These are phyloP conservation scores for Phytophthora nicotianae DNA, from an alignment of 352 stramenopile genomes.

Conservation along the genomic window DNA sequence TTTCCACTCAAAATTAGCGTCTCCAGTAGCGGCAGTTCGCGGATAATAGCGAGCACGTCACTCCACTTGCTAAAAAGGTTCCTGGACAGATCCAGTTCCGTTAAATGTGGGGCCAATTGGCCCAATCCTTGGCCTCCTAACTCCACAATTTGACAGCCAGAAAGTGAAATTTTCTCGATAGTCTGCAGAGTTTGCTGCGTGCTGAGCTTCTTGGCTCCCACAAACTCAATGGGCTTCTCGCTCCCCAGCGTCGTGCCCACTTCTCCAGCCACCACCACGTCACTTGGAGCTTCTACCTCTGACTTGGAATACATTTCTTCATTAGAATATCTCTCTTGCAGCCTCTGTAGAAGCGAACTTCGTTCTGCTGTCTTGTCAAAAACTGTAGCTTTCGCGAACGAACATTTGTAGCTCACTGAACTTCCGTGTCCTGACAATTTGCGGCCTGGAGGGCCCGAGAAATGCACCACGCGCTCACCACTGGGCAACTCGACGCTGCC, in stretches of 20 bases:
- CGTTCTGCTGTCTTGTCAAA: conserved; percentile 45
- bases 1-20: conserved; percentile 81
- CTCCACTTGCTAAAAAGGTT: conserved; percentile 76
- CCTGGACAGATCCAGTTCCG: conserved; percentile 74
- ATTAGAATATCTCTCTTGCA: conserved; percentile 68
- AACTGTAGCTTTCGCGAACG: conserved; percentile 83
- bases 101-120: conserved; percentile 55
- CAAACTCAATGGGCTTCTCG: conserved; percentile 76
- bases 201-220: conserved; percentile 69
- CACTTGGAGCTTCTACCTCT: conserved; percentile 6
- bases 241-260: conserved; percentile 72
- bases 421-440: conserved; percentile 18
- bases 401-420: conserved; percentile 82
- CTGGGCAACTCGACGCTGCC: conserved; percentile 87
- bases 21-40: conserved; percentile 65
- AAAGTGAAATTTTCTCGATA: conserved; percentile 80
- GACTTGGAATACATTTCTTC: conserved; percentile 54
- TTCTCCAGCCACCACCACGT: conserved; percentile 54
- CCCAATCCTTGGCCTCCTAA: conserved; percentile 41
- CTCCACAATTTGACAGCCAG: conserved; percentile 55
- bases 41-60: conserved; percentile 47
- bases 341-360: conserved; percentile 49
- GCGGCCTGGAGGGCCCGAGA: conserved; percentile 53
- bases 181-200: conserved; percentile 67
- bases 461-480: conserved; percentile 85